These are phyloP conservation scores for Lipomyces anomalus DNA, from an alignment of 805 yeast genomes.

Conservation along the genomic window DNA sequence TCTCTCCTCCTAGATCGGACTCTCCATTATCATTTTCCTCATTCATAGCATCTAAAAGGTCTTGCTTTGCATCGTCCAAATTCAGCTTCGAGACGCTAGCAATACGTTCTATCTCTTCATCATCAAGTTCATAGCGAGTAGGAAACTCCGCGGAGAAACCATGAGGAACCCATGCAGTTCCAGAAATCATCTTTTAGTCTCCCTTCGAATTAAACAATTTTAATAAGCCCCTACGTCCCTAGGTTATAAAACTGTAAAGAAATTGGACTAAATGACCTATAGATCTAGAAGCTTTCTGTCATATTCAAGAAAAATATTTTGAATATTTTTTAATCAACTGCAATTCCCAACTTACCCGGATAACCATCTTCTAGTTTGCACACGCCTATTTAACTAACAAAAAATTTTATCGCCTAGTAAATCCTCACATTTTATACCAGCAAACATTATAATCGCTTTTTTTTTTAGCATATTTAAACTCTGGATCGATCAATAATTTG, in stretches of 20 bases:
- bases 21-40: constrained; percentile 9
- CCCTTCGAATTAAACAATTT: not conserved
- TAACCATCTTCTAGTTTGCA: too few species aligned
- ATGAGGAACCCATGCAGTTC: constrained; percentile 93
- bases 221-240: not conserved
- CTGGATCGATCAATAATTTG: too few species aligned
- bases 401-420: too few species aligned
- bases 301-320: too few species aligned
- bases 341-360: constrained; percentile 24
- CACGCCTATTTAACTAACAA: too few species aligned
- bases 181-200: constrained; percentile 62
- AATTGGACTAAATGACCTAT: too few species aligned
- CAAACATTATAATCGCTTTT: too few species aligned
- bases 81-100: constrained; percentile 78
- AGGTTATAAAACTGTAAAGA: not conserved
- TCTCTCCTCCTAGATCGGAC: constrained; percentile 2
- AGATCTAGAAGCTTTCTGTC: too few species aligned
- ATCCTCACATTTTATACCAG: too few species aligned
- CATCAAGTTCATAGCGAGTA: constrained; percentile 78
- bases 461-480: too few species aligned
- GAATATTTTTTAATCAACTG: not conserved
- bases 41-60: constrained; percentile 44
- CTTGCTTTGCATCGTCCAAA: constrained; percentile 68
- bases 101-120: constrained; percentile 88
- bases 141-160: constrained; percentile 94